Base-by-base conservation (phyloP, 768 basidiomycete species). In the Boletus tylopilopsis region DNA sequence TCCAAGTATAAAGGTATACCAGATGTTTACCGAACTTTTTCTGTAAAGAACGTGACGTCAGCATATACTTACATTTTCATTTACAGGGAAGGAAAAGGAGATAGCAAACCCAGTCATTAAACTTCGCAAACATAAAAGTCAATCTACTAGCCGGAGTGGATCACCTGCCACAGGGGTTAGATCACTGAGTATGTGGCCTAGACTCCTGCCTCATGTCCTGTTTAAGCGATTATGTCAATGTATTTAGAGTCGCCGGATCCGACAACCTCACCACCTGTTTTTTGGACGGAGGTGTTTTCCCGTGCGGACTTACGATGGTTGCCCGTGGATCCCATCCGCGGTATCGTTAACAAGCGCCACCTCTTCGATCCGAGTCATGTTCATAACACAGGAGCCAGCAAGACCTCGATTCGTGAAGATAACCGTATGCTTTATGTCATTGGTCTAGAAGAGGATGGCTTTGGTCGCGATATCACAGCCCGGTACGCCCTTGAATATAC, bases 211-310 rank as follows among this genome's bases (percentile, higher is more conserved):
- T 53, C 49, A 49, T 35, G 22, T 42, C 33, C 60, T 63, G n/a
- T 40, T 33, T 58, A 50, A 58, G 53, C 49, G 55, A 50, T 58
- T 58, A 52, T 62, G 62, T 60, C 55, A 64, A 54, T 32, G 8
- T 37, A 10, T 54, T 43, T 19, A 67, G 67, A 56, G 44, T 53
- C 63, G 2, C 55, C 47, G 25, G 79, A 88, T 67, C 85, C 85
- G 43, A 72, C 69, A 32, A 75, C 55, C 45, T 83, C 82, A 10
- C 85, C 92, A 4, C 94, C 95, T 1, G 85, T 94, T 4, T 91
- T 94, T 67, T 99, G 96, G 96, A 90, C 89, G 0, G 96, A 99
- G 68, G 90, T 96, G 0, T 99, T 94, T 70, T 94, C 92, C 8
- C 84, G 90, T 19, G 83, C 94, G 7, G 93, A 96, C 70, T 81